Conservation (phyloP, 495 filamentous ascomycete species). For the Penicillium subrubescens region DNA sequence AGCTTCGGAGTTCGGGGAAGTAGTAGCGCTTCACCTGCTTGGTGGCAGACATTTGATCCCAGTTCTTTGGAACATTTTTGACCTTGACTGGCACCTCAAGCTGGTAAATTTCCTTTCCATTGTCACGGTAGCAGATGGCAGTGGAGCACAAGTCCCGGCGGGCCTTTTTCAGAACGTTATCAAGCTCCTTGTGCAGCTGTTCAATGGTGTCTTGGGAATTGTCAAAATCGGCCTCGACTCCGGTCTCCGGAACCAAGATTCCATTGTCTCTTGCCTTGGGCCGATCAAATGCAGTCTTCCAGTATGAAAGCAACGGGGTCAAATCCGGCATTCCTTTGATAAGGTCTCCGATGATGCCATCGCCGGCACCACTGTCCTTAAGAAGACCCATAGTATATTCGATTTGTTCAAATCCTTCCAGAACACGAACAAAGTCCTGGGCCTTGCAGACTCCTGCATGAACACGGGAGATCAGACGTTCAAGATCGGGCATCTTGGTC, state of each 20-base stretch:
- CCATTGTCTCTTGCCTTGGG: constrained; percentile 73
- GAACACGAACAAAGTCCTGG: constrained; percentile 88
- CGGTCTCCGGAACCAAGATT: constrained; percentile 81
- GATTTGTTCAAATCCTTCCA: constrained; percentile 97
- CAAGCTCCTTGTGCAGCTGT: constrained; percentile 68
- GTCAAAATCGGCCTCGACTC: constrained; percentile 93
- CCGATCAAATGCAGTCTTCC: constrained; percentile 93
- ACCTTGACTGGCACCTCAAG: constrained; percentile 86
- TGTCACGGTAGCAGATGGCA: constrained; percentile 81
- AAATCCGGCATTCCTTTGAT: constrained; percentile 85
- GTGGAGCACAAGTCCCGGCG: constrained; percentile 65
- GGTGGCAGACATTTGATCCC: constrained; percentile 97
- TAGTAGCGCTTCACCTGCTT: constrained; percentile 93
- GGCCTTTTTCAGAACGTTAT: constrained; percentile 68
- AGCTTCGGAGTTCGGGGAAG: constrained; percentile 74
- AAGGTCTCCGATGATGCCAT: constrained; percentile 82
- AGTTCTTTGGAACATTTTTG: constrained; percentile 78
- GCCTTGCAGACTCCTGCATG: constrained; percentile 87
- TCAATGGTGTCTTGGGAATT: constrained; percentile 76
- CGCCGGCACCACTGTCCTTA: constrained; percentile 64
- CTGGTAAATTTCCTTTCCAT: constrained; percentile 97
- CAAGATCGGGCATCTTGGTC: constrained; percentile 89
- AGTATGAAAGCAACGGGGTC: constrained; percentile 68
- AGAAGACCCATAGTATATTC: constrained; percentile 86
- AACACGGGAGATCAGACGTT: constrained; percentile 90